Conservation (phyloP, 257 asterid genomes). For the Solanum peruvianum region DNA sequence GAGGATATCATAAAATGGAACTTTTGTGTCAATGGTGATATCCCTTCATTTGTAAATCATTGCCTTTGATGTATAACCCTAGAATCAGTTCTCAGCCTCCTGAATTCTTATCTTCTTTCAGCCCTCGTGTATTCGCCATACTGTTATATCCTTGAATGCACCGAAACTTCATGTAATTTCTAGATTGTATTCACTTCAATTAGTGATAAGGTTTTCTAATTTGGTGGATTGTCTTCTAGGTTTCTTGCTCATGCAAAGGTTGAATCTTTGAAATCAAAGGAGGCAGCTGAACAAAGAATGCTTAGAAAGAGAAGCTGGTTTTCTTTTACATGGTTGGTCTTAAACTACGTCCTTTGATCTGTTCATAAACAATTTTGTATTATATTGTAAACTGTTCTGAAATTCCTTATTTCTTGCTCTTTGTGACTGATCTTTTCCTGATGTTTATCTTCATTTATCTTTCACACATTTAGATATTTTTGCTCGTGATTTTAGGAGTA, state of each 20-base stretch:
- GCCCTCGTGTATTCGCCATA: neutral
- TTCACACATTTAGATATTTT: neutral
- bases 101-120: neutral
- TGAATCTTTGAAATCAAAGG: conserved; percentile 92
- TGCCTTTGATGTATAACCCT: neutral
- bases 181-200: neutral
- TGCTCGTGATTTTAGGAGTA: conserved; percentile 47
- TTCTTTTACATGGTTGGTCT: conserved; percentile 76
- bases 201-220: neutral
- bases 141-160: neutral
- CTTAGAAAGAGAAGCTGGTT: conserved; percentile 76
- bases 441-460: neutral
- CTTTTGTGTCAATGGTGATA: neutral
- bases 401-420: neutral
- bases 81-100: neutral
- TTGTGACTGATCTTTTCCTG: neutral
- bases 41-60: neutral
- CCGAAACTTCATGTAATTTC: neutral
- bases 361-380: neutral
- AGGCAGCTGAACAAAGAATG: conserved; percentile 81
- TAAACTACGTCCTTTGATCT: neutral
- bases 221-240: conserved; percentile 34
- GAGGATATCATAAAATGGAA: neutral
- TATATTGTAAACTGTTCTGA: neutral
- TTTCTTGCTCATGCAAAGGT: conserved; percentile 96